Conservation (phyloP, 2,329 filamentous ascomycete genomes). For the Verticillium dahliae region DNA sequence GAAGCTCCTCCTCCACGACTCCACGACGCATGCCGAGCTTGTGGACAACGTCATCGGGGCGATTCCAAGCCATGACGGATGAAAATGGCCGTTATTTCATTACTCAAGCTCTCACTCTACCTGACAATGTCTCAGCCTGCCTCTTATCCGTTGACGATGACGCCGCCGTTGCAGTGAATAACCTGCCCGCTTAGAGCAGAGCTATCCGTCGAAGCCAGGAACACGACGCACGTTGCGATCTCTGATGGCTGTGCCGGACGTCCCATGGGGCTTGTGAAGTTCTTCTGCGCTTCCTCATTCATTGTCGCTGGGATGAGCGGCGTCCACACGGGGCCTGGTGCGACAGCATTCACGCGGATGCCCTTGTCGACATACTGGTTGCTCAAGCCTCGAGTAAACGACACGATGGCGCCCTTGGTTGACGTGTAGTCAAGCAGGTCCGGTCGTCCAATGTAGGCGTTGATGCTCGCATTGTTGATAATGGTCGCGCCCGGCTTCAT, state of each 20-base stretch:
- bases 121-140: background rate
- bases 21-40: background rate
- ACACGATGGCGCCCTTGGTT: slow-evolving; percentile 70
- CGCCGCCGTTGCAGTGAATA: slow-evolving; percentile 46
- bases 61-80: background rate
- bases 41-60: background rate
- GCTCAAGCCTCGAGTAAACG: slow-evolving; percentile 70
- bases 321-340: slow-evolving; percentile 75
- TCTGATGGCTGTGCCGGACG: slow-evolving; percentile 74
- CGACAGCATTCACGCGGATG: slow-evolving; percentile 71
- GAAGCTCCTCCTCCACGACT: background rate
- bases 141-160: slow-evolving; percentile 38
- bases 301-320: slow-evolving; percentile 70
- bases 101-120: background rate
- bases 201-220: slow-evolving; percentile 69
- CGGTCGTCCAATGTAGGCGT: slow-evolving; percentile 73
- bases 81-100: background rate
- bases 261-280: slow-evolving; percentile 70
- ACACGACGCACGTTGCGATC: slow-evolving; percentile 76
- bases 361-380: slow-evolving; percentile 68
- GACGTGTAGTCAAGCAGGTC: slow-evolving; percentile 79
- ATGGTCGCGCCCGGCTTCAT: slow-evolving; percentile 70
- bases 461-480: slow-evolving; percentile 82
- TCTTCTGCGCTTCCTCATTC: slow-evolving; percentile 61
- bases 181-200: slow-evolving; percentile 68